phyloP scores from a whole-genome alignment of 805 yeast species.

The Teunomyces aglyptinius region DNA sequence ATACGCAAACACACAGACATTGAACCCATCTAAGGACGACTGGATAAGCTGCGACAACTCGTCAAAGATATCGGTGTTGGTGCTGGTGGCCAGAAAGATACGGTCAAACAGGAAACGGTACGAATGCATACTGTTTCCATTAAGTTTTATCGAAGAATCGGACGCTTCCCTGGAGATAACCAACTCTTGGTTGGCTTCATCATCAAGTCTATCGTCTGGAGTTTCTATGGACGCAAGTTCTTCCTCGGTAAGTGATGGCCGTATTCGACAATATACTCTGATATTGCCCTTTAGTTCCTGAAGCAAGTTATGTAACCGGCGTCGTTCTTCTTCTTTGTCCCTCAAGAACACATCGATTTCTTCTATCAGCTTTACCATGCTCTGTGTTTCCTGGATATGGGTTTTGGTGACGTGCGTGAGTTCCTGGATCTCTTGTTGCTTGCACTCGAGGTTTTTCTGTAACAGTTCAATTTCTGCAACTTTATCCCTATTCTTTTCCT shows the following conservation, averaged over 20 bases:
- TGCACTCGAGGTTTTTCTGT: constrained; percentile 8
- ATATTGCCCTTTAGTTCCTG: constrained; percentile 92
- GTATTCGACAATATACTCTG: constrained; percentile 81
- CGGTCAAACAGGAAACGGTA: constrained; percentile 69
- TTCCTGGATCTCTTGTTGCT: constrained; percentile 8
- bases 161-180: constrained; percentile 19
- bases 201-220: constrained; percentile 29
- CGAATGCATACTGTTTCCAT: constrained; percentile 13
- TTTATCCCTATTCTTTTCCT: constrained; percentile 9
- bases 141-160: constrained; percentile 3
- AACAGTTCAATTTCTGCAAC: constrained; percentile 16
- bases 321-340: constrained; percentile 54
- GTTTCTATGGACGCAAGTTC: constrained; percentile 14
- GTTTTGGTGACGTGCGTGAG: constrained; percentile 8
- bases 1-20: constrained; percentile 92
- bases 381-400: constrained; percentile 8
- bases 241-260: constrained; percentile 48
- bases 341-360: constrained; percentile 33
- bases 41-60: constrained; percentile 87
- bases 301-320: constrained; percentile 66
- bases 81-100: constrained; percentile 55
- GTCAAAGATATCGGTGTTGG: constrained; percentile 68
- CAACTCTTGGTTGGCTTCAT: constrained; percentile 35
- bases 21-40: constrained; percentile 75
- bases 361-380: constrained; percentile 3